Percentiles rank a stretch among this genome's conserved stretches.
Evolutionary conservation across 2,329 filamentous ascomycete genomes (phyloP).

Genomic region (Hyphodiscus sp.): DNA sequence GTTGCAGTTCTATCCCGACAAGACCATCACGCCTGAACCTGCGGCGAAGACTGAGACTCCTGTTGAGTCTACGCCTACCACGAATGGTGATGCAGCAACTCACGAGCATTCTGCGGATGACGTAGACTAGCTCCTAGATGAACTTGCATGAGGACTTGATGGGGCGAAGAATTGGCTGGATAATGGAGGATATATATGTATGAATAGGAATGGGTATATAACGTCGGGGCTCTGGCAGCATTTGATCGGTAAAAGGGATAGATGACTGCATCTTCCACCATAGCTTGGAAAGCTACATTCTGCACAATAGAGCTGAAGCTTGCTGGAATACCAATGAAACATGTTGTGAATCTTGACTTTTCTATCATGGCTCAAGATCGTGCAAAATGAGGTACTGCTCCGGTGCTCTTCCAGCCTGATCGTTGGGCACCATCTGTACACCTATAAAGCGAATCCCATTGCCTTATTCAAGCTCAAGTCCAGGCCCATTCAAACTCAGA

Average conservation of each 20-base stretch:
- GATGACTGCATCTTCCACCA: background rate
- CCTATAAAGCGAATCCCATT: no score
- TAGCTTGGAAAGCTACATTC: background rate
- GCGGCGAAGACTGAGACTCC: constrained; percentile 10
- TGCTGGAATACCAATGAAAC: background rate
- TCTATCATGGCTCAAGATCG: background rate
- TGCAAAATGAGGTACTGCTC: no score
- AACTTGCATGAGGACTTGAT: background rate
- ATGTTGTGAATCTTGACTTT: background rate
- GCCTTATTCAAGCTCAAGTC: no score
- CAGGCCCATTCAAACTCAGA: no score
- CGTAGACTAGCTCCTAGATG: background rate
- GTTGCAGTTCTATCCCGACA: constrained; percentile 60
- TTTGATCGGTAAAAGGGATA: background rate
- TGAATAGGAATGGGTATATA: background rate
- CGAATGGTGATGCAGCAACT: background rate
- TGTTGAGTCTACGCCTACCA: background rate
- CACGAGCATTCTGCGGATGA: background rate
- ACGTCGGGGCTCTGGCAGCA: background rate
- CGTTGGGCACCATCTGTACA: no score
- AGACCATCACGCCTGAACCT: constrained; percentile 1
- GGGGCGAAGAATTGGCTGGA: background rate
- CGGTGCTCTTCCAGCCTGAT: no score
- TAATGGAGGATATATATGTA: background rate
- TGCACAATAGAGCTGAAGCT: background rate